Evolutionary conservation across 2,329 filamentous ascomycete species (phyloP).

Genomic region (Thelonectria discophora): DNA sequence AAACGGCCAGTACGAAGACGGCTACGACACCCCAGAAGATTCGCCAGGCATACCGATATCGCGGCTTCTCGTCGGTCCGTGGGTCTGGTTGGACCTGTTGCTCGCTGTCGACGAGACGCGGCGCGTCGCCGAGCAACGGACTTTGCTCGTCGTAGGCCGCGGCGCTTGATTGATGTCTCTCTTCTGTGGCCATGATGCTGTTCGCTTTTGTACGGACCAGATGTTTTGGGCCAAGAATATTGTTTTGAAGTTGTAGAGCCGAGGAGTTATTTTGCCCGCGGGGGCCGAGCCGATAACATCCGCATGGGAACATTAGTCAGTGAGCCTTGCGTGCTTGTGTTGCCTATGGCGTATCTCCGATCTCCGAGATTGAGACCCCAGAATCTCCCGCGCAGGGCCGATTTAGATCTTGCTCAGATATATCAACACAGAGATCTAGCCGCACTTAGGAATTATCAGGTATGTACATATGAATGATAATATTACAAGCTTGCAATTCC

Average conservation of each 20-base stretch:
- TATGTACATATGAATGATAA: too few relatives aligned
- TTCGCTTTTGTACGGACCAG: too few relatives aligned
- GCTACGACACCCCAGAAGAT: slow-evolving; percentile 48
- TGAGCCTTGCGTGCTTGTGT: slow-evolving; percentile 26
- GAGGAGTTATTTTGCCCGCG: slow-evolving; percentile 10
- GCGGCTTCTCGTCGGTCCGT: slow-evolving; percentile 14
- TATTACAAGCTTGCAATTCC: too few relatives aligned
- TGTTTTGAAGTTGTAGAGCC: neutral
- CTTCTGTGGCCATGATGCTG: slow-evolving; percentile 6
- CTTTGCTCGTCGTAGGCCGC: slow-evolving; percentile 15
- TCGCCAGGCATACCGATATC: slow-evolving; percentile 43
- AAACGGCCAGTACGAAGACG: slow-evolving; percentile 46
- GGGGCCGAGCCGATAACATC: neutral
- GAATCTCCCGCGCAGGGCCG: neutral
- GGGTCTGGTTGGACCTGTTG: slow-evolving; percentile 16
- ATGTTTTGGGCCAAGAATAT: neutral
- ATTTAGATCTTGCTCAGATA: neutral
- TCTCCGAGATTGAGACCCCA: neutral
- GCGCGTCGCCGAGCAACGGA: slow-evolving; percentile 21
- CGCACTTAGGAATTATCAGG: too few relatives aligned
- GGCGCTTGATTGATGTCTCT: neutral
- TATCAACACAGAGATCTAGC: too few relatives aligned
- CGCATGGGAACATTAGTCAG: slow-evolving; percentile 12
- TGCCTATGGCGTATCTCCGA: slow-evolving; percentile 19
- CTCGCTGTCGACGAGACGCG: neutral